phyloP scores from a whole-genome alignment of 306 rosid species.

The Cyclanthera cordifolia region DNA sequence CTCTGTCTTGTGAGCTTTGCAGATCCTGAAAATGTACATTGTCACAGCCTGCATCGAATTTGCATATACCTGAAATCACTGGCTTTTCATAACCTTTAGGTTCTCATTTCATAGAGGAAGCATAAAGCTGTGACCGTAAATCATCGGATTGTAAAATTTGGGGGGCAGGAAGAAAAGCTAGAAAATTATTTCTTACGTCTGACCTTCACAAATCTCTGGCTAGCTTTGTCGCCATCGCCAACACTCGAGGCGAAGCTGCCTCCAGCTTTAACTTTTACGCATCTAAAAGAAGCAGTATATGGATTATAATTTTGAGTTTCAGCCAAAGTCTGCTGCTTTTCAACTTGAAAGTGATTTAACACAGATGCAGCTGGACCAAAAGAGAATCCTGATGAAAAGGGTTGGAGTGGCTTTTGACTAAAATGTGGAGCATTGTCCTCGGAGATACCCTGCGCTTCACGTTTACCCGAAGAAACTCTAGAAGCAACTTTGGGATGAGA shows the following conservation, averaged over 20 bases:
- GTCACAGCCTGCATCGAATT: neutral
- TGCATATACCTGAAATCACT: neutral
- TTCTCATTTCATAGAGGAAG: neutral
- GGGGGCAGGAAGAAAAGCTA: neutral
- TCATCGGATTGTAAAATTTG: neutral
- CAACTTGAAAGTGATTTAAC: constrained; percentile 40
- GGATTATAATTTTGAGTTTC: constrained; percentile 39
- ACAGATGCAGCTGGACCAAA: constrained; percentile 35
- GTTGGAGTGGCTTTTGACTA: constrained; percentile 30
- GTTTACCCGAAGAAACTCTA: constrained; percentile 32
- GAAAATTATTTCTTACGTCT: constrained; percentile 21
- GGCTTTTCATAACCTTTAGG: neutral
- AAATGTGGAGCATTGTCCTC: constrained; percentile 54
- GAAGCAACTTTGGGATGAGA: constrained; percentile 14
- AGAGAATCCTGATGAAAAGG: constrained; percentile 31
- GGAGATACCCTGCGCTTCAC: constrained; percentile 79
- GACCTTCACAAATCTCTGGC: constrained; percentile 34
- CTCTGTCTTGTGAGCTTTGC: neutral
- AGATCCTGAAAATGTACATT: neutral
- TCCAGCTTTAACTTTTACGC: constrained; percentile 14
- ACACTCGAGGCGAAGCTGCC: constrained; percentile 69
- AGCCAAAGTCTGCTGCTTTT: constrained; percentile 32
- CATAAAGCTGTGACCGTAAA: neutral
- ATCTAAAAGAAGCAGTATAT: constrained; percentile 43
- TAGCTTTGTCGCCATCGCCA: constrained; percentile 53